Evolutionary conservation across 306 rosid genomes (phyloP), one percentile per base, ranked within the genome.

Genomic region (Quillaja saponaria): DNA sequence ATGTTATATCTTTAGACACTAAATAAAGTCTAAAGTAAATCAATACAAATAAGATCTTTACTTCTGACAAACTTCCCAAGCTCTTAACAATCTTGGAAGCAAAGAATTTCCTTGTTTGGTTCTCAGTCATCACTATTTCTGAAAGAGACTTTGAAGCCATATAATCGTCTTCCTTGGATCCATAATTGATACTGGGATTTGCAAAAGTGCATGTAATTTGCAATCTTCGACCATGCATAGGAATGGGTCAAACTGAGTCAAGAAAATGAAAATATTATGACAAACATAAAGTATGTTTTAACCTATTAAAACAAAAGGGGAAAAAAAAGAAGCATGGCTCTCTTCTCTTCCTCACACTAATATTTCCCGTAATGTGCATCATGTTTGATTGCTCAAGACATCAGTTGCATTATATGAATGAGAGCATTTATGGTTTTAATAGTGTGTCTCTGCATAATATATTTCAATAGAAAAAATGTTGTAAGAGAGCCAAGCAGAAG

Each of bases 231-330:
- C 79, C 61, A 91, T 66, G 14, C 9, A 67, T 60, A 91, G 88
- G 81, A 85, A 91, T 20, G 97, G 97, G 60, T 91, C 97, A 71
- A 81, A 77, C 96, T 91, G 85, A 70, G 46, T 34, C 18, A 64
- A 57, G 57, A 57, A 47, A 10, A 72, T 35, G 55, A 61, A 53
- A 49, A 39, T 54, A 34, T 51, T 17, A 61, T 52, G 67, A 41
- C 33, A 44, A 25, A 31, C 45, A 48, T 39, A 53, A 33, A 57
- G 31, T 25, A 33, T 50, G 15, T 12, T 50, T 37, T 47, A 55
- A 49, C 55, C 56, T 31, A n/a, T n/a, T n/a, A n/a, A n/a, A 25
- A 25, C 31, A 25, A 25, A 1, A 25, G 31, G 31, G 31, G 31
- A 4, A 25, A 25, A 4, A n/a, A 56, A 56, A 64, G 13, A 76